phyloP scores from a whole-genome alignment of 805 yeast species.

The Saccharomycopsis sp. region DNA sequence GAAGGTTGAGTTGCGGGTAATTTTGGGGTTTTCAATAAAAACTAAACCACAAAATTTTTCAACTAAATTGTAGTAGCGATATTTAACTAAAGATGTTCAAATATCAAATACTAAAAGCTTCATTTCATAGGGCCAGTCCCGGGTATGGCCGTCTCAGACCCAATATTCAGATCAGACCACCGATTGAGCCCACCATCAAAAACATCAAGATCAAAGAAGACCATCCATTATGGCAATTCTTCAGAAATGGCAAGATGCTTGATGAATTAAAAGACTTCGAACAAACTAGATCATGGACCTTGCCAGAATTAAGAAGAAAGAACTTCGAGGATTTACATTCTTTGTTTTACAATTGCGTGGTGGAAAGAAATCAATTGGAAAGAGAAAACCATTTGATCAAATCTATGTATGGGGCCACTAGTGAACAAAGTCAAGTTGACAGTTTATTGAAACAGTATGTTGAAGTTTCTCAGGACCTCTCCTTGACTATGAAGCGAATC shows the following conservation, averaged over 20 bases:
- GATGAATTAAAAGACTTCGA: slow-evolving; percentile 41
- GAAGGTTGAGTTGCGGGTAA: too few species aligned
- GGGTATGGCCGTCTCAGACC: slow-evolving; percentile 35
- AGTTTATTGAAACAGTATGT: slow-evolving; percentile 9
- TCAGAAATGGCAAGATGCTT: slow-evolving; percentile 50
- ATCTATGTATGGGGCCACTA: slow-evolving; percentile 22
- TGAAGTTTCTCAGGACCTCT: slow-evolving; percentile 32
- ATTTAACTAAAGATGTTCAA: too few species aligned
- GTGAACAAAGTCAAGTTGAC: neutral
- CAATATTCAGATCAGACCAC: slow-evolving; percentile 53
- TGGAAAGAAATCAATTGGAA: slow-evolving; percentile 68
- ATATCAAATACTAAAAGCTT: too few species aligned
- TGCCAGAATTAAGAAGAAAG: slow-evolving; percentile 83
- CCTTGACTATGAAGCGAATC: slow-evolving; percentile 65
- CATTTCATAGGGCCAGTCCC: too few species aligned
- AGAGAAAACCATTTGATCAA: slow-evolving; percentile 61
- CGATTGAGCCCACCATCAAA: slow-evolving; percentile 72
- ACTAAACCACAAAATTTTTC: too few species aligned
- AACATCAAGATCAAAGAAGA: slow-evolving; percentile 66
- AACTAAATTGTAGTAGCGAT: too few species aligned
- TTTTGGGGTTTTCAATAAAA: too few species aligned
- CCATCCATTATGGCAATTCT: slow-evolving; percentile 95
- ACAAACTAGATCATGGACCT: slow-evolving; percentile 71
- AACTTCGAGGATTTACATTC: slow-evolving; percentile 86
- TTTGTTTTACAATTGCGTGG: slow-evolving; percentile 80